Percentiles rank a stretch among this genome's conserved stretches.
phyloP scores from a whole-genome alignment of 2,329 filamentous ascomycete genomes.

The Fusarium udum region DNA sequence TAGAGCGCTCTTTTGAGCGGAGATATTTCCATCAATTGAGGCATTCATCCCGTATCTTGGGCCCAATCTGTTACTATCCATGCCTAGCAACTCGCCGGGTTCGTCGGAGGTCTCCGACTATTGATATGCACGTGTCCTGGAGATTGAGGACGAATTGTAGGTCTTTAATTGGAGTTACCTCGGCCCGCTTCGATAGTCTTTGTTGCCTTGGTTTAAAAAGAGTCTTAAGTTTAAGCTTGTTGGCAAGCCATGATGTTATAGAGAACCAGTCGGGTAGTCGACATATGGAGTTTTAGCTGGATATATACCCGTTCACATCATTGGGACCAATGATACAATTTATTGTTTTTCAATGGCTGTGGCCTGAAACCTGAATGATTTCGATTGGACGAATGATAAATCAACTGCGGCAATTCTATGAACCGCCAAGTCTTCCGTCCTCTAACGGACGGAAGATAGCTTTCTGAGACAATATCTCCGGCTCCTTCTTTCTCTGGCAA shows the following conservation, averaged over 20 bases:
- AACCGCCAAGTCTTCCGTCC: neutral
- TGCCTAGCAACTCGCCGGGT: neutral
- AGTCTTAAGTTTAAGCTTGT: neutral
- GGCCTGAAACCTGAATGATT: constrained; percentile 6
- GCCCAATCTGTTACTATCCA: neutral
- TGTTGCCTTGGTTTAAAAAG: neutral
- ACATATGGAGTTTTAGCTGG: constrained; percentile 7
- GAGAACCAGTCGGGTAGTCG: neutral
- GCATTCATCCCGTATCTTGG: constrained; percentile 23
- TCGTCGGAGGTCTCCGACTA: constrained; percentile 6
- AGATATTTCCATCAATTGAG: constrained; percentile 40
- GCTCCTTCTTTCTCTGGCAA: constrained; percentile 24
- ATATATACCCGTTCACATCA: constrained; percentile 8
- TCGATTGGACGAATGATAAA: constrained; percentile 15
- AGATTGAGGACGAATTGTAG: neutral
- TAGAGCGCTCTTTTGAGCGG: constrained; percentile 31
- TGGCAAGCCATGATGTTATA: constrained; percentile 1
- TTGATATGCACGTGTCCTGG: constrained; percentile 9
- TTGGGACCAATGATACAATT: neutral
- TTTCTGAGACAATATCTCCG: constrained; percentile 11
- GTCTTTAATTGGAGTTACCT: neutral
- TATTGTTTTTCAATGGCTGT: neutral
- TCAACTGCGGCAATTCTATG: neutral
- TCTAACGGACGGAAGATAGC: constrained; percentile 8
- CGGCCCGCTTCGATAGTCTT: neutral